A percentile compares a stretch with the other conserved stretches of the same genome.
These are phyloP conservation scores for Zoysia pacifica DNA, from an alignment of 176 grass and related monocot species.

Conservation along the genomic window DNA sequence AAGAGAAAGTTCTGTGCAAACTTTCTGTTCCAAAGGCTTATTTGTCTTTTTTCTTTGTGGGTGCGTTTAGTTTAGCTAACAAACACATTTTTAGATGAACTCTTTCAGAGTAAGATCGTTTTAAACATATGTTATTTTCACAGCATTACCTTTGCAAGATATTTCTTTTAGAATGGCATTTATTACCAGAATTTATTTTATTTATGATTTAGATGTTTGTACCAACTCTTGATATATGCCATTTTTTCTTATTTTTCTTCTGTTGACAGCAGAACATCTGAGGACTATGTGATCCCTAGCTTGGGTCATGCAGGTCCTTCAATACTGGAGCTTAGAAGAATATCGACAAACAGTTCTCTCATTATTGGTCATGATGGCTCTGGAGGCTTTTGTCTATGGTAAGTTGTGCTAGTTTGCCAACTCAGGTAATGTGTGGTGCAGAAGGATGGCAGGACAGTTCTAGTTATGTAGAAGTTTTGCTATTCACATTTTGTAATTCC, in stretches of 20 bases:
- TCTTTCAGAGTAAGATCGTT: neutral
- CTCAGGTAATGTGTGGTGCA: neutral
- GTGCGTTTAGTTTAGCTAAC: neutral
- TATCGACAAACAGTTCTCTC: conserved; percentile 52
- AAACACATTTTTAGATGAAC: neutral
- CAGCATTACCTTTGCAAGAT: conserved; percentile 27
- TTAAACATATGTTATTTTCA: neutral
- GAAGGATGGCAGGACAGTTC: neutral
- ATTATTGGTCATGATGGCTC: conserved; percentile 82
- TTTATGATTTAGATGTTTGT: conserved; percentile 12
- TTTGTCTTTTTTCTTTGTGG: neutral
- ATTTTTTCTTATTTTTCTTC: conserved; percentile 20
- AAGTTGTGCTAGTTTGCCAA: conserved; percentile 38
- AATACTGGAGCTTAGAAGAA: conserved; percentile 75
- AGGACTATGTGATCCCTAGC: conserved; percentile 70
- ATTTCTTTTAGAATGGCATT: neutral
- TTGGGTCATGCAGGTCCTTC: conserved; percentile 49
- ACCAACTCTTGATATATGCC: neutral
- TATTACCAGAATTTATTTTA: conserved; percentile 20
- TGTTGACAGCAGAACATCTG: conserved; percentile 57
- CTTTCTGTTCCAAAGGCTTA: neutral
- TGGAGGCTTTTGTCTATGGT: conserved; percentile 87
- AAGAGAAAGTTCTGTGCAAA: neutral
- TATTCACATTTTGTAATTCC: neutral
- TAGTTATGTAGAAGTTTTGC: neutral